Evolutionary conservation across 306 rosid genomes (phyloP), one percentile per base, ranked within the genome.

Genomic region (Parietaria judaica): DNA sequence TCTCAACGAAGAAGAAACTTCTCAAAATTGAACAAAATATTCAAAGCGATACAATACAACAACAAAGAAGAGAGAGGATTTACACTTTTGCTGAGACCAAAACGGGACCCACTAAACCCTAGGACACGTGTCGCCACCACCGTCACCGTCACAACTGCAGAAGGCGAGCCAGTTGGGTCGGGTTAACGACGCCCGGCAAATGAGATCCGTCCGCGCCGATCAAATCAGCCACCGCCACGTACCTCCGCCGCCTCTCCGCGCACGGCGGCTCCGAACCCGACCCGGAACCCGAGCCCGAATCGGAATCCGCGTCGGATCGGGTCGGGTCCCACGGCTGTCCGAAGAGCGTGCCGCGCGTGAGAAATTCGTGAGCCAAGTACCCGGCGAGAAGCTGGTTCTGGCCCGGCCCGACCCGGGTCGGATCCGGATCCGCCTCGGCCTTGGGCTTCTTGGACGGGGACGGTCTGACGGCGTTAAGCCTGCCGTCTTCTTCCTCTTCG

Each of bases 341-440:
- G 17, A 92, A 58, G 3, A 92, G 84, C 10, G 94, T 86, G 9
- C 98, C 96, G 13, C 48, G 82, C 5, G 84, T 80, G 52, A 92
- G 95, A 54, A 71, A 88, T 66, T 90, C 97, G 70, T 90, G 97
- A 16, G 97, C 97, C 74, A 86, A 65, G 75, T 79, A 90, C 16
- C 97, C 95, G 13, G 95, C 97, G 17, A 90, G 39, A n/a, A 86
- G 71, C 14, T 82, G 86, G 58, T 76, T 81, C 6, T 45, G 15
- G 36, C 48, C 36, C 41, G 62, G 35, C 54, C 41, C 11, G 61
- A 48, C 45, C 45, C 45, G 67, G 66, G 65, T 44, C 48, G 12
- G 54, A 0, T 67, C 31, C 36, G 66, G 58, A 59, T 72, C 82
- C 38, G 76, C 73, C 84, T 49, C 53, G 9, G 53, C 8, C 53